Conservation (phyloP, 2,329 filamentous ascomycete species). For the Rhexocercosporidium sp. region DNA sequence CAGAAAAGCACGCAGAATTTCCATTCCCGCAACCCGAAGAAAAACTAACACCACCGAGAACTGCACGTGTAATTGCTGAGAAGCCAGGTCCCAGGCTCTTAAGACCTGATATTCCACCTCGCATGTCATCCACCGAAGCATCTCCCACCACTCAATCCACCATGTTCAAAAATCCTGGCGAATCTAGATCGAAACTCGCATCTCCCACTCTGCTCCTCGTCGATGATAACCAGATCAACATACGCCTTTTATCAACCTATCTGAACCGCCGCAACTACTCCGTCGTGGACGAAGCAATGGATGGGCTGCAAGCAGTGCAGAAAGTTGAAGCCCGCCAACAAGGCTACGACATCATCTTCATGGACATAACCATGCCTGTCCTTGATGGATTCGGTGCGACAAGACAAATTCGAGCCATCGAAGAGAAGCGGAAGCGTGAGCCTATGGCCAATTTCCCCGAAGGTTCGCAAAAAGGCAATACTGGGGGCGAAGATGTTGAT, state of each 20-base stretch:
- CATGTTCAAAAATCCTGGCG: background rate
- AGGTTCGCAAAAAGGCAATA: conserved; percentile 16
- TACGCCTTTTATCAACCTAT: conserved; percentile 46
- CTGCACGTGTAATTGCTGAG: background rate
- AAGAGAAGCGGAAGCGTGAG: conserved; percentile 41
- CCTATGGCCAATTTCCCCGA: background rate
- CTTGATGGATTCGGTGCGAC: conserved; percentile 58
- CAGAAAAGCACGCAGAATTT: conserved; percentile 38
- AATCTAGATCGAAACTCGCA: background rate
- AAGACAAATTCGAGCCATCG: conserved; percentile 53
- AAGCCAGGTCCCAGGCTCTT: background rate
- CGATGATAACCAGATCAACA: conserved; percentile 51
- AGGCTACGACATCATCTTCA: conserved; percentile 50
- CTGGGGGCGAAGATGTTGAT: conserved; percentile 32
- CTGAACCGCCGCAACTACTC: conserved; percentile 45
- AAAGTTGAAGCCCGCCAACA: conserved; percentile 45
- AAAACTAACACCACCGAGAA: conserved; percentile 7
- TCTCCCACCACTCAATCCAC: background rate
- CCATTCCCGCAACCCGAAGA: conserved; percentile 35
- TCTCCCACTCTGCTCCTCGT: conserved; percentile 44
- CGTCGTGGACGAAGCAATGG: conserved; percentile 48
- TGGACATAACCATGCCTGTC: conserved; percentile 61
- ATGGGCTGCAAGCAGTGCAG: conserved; percentile 55
- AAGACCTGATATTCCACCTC: background rate
- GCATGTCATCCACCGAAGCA: background rate